These are phyloP conservation scores for Diatrype stigma DNA, from an alignment of 2,329 filamentous ascomycete species.

Conservation along the genomic window DNA sequence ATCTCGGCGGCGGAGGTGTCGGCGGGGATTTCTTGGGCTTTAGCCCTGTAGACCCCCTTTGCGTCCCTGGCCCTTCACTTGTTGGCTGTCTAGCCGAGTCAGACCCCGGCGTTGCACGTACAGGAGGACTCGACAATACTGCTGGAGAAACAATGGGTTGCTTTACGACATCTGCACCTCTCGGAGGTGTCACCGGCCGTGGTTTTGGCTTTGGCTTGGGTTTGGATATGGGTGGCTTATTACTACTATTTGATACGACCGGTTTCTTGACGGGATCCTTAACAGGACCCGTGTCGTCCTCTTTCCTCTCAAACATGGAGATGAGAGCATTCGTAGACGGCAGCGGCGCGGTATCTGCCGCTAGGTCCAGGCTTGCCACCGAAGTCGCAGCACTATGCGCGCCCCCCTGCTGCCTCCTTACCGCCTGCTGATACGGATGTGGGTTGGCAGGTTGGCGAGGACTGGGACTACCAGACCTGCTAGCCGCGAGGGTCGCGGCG, in stretches of 20 bases:
- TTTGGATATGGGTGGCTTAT: not conserved
- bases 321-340: constrained; percentile 62
- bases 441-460: constrained; percentile 31
- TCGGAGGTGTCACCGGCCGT: constrained; percentile 29
- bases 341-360: constrained; percentile 53
- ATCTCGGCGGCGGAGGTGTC: constrained; percentile 20
- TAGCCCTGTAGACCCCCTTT: not conserved
- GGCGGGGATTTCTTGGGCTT: constrained; percentile 17
- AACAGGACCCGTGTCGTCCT: constrained; percentile 18
- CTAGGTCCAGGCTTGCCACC: constrained; percentile 29
- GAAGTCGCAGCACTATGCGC: constrained; percentile 26
- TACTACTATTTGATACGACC: constrained; percentile 9
- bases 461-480: constrained; percentile 52
- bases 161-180: constrained; percentile 22
- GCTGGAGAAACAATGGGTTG: constrained; percentile 20
- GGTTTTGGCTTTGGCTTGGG: constrained; percentile 6
- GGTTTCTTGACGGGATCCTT: constrained; percentile 34
- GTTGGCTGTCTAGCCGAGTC: constrained; percentile 1
- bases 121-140: constrained; percentile 13
- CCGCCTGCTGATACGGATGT: constrained; percentile 16
- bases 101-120: constrained; percentile 15
- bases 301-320: constrained; percentile 61
- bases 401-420: constrained; percentile 18
- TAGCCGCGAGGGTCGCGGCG: constrained; percentile 59
- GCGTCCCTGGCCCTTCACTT: constrained; percentile 1